Evolutionary conservation across 1,139 yeast species (phyloP).

Genomic region (Ogataea hybrid): DNA sequence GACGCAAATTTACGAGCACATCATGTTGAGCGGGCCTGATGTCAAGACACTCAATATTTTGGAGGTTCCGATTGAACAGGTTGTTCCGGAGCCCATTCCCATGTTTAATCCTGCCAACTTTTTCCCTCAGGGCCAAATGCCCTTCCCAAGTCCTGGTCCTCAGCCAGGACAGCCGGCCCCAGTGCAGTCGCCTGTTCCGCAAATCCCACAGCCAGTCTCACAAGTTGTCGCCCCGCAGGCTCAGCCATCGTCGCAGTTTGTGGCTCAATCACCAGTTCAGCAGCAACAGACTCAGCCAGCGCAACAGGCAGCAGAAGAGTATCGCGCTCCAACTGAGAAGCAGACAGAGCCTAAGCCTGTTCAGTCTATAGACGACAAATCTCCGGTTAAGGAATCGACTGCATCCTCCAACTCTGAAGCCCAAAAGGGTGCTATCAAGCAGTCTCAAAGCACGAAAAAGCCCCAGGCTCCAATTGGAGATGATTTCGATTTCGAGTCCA

Average conservation of each 20-base stretch:
- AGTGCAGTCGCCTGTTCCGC: not conserved
- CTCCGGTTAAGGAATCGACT: not conserved
- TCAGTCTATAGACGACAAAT: not conserved
- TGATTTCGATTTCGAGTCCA: constrained; percentile 61
- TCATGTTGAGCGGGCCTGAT: constrained; percentile 88
- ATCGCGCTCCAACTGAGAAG: too few relatives aligned
- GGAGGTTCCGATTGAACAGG: constrained; percentile 60
- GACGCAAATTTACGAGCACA: constrained; percentile 69
- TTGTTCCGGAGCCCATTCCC: constrained; percentile 40
- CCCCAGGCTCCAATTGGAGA: constrained; percentile 21
- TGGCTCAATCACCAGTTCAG: too few relatives aligned
- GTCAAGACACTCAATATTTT: constrained; percentile 87
- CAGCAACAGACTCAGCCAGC: too few relatives aligned
- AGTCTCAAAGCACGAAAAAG: not conserved
- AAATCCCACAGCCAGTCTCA: not conserved
- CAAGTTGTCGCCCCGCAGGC: not conserved
- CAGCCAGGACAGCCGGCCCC: constrained; percentile 21
- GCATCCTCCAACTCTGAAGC: too few relatives aligned
- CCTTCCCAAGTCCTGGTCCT: constrained; percentile 19
- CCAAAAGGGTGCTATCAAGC: not conserved
- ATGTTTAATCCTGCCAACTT: constrained; percentile 20
- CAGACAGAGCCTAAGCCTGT: too few relatives aligned
- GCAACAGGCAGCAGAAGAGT: too few relatives aligned
- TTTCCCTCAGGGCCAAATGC: constrained; percentile 30
- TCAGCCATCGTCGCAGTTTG: not conserved